Percentiles rank a stretch among this genome's conserved stretches.
Conservation (phyloP, 352 stramenopile species). For the Phytophthora foliorum region DNA sequence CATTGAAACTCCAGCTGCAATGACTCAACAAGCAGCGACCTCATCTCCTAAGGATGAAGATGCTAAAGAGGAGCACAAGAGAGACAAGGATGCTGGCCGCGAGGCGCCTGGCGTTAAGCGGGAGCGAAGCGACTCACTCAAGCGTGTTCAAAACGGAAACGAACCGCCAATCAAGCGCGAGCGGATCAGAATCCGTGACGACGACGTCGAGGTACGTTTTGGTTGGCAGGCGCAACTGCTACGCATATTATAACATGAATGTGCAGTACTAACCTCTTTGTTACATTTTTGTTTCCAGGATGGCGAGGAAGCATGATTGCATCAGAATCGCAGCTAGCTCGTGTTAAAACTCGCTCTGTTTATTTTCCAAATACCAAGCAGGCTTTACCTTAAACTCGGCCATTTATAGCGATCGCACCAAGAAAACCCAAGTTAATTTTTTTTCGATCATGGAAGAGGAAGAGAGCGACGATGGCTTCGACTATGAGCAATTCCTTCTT, state of each 20-base stretch:
- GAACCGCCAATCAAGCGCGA: conserved; percentile 46
- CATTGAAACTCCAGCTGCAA: conserved; percentile 8
- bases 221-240: neutral
- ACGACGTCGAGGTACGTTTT: conserved; percentile 41
- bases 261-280: conserved; percentile 9
- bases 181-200: conserved; percentile 31
- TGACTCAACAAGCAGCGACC: conserved; percentile 1
- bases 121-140: conserved; percentile 49
- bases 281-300: conserved; percentile 19
- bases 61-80: conserved; percentile 29
- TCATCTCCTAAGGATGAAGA: conserved; percentile 8
- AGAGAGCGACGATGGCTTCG: conserved; percentile 31
- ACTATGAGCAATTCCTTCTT: conserved; percentile 55
- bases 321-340: conserved; percentile 1
- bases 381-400: too few species aligned
- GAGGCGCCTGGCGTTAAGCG: conserved; percentile 32
- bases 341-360: conserved; percentile 10
- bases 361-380: conserved; percentile 10
- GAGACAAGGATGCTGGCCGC: conserved; percentile 10
- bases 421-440: too few species aligned
- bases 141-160: conserved; percentile 30
- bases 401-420: too few species aligned
- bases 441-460: conserved; percentile 5
- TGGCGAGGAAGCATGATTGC: conserved; percentile 32
- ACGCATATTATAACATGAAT: neutral